Base-by-base conservation (phyloP, 2,329 filamentous ascomycete genomes). In the Calonectria pauciramosa region DNA sequence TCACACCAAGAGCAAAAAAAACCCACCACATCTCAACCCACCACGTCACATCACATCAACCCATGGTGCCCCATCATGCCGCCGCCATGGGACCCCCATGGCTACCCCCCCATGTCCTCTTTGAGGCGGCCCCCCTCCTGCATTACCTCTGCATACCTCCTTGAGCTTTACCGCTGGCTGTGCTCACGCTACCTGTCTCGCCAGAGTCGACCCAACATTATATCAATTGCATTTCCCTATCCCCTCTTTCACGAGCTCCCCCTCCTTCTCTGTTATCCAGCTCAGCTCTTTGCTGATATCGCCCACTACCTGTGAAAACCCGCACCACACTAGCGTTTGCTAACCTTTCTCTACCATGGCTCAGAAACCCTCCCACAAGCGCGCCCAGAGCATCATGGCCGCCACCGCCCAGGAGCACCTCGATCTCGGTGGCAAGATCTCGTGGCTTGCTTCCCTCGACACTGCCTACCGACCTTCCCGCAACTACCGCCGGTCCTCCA, bases 401-500 rank as follows among this genome's bases (percentile, higher is more conserved):
- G 87, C 88, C 72, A 94, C 93, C 84, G 94, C 96, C 86, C 91
- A 97, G 85, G 95, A 97, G 86, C 96, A 98, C 88, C 93, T 98
- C 85, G 91, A 92, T 84, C 92, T 94, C 84, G 93, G 94, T 86
- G 91, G 91, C 84, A 91, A 90, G 86, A 91, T 93, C 80, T 89
- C 90, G 83, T 93, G 92, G 92, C 88, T 93, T 76, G 88, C 91
- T 76, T 86, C 87, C 77, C 94, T 99, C 84, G 94, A 98, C 90
- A 98, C 96, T 79, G 94, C 97, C 85, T 96, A 94, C 89, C 90
- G 91, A 82, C 96, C 96, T 72, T 91, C 93, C 82, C 95, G 94
- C 88, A 96, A 97, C 90, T 97, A 97, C 88, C 95, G 97, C 84
- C 94, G 97, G 81, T 98, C 96, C 77, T 98, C 96, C 84, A 99